Base-by-base conservation (phyloP, 805 yeast species). In the Candida anglica region DNA sequence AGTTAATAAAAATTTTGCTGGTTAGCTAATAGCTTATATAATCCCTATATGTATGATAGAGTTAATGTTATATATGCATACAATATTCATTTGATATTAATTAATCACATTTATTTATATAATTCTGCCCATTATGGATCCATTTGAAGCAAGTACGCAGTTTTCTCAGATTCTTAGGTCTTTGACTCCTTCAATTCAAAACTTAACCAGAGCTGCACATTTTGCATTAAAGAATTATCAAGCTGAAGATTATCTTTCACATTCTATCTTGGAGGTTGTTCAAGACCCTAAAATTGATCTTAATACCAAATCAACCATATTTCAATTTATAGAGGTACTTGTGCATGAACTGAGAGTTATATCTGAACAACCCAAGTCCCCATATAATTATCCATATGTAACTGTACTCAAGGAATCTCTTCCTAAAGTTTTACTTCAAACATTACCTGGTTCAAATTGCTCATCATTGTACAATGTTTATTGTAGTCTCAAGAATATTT, bases 111-210 rank as follows among this genome's bases (percentile, higher is more conserved):
- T n/a, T n/a, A n/a, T n/a, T n/a, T n/a, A n/a, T n/a, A n/a, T n/a
- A n/a, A n/a, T n/a, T n/a, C n/a, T n/a, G n/a, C n/a, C n/a, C 32
- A 33, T 10, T 11, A 86, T 89, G 95, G 96, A 89, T 53, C 80
- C 96, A 1, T 86, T 91, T 55, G 96, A 86, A 50, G 88, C 89
- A 4, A 73, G 91, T 38, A 62, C 86, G 29, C 83, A 82, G 56
- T 81, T 89, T 47, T 69, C 77, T 5, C 85, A 79, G 46, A 73
- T 79, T 28, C 66, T 89, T 35, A 71, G 79, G 44, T 56, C 69
- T 5, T 61, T 91, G 27, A 79, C 77, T 27, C 89, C 95, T 0
- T 72, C 87, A 1, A 60, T 66, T 32, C 73, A 60, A 44, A 63
- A 66, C n/a, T 61, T 77, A 20, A 56, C 62, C 7, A 71, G 71